Evolutionary conservation across 1,139 yeast species (phyloP), one percentile per base, ranked within the genome.

Genomic region (Zygosaccharomyces pseudobailii): DNA sequence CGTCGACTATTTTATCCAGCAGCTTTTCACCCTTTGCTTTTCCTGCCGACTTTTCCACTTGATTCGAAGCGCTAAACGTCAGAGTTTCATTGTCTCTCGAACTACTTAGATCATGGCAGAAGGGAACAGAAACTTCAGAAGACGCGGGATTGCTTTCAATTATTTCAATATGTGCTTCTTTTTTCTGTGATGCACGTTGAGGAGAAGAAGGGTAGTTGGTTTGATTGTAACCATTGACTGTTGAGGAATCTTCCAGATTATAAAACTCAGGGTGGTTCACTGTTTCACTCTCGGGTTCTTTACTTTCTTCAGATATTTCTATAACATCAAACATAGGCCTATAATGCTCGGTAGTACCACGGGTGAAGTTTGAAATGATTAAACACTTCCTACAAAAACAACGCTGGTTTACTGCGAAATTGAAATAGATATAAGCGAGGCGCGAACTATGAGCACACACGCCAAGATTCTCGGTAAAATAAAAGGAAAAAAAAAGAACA

Each of bases 171-270:
- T 43, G 42, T 5, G 21, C 42, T 8, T 41, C 40, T 10, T 36
- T 17, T 3, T 36, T n/a, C 17, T 32, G 41, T 13, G 38, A 17
- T 7, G 35, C 46, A 9, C 38, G 34, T 30, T 42, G 43, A 21
- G 48, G 45, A 10, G 53, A 49, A 5, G 51, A 50, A 23, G 53
- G 48, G 20, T 44, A 47, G 30, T 39, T 38, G 9, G 13, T 34
- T 19, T 28, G 36, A 22, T 19, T 13, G 6, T 31, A 37, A 8
- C 30, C 42, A 19, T 10, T 38, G 8, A 19, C 27, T 27, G 24
- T 20, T 34, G 28, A 23, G 13, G 41, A 38, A 38, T 38, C 35
- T 9, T 24, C 33, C 22, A 27, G 17, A 17, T 4, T 38, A 9
- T 45, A 40, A 33, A 50, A 41, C 17, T 45, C 49, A 6, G 47